Evolutionary conservation across 345 rosid species (phyloP).

Genomic region (Sisymbrium altissimum): DNA sequence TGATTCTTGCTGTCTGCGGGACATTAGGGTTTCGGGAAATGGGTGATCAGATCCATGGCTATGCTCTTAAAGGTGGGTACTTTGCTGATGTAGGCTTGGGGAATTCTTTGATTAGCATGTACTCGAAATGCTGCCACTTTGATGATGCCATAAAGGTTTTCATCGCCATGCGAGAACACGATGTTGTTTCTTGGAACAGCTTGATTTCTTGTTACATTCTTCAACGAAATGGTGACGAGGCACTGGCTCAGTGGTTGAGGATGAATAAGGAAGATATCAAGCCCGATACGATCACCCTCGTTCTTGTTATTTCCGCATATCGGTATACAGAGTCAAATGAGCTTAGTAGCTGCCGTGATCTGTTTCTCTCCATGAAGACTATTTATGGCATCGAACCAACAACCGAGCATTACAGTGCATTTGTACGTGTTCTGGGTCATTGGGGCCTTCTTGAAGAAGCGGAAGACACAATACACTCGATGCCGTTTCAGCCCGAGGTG

Average conservation of each 20-base stretch:
- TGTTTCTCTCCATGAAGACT: constrained; percentile 57
- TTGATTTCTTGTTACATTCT: constrained; percentile 65
- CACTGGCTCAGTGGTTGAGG: constrained; percentile 51
- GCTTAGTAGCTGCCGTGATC: constrained; percentile 47
- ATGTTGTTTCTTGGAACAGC: constrained; percentile 76
- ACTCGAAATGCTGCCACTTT: constrained; percentile 55
- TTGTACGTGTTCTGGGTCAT: constrained; percentile 58
- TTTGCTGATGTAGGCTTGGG: constrained; percentile 49
- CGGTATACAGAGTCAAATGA: constrained; percentile 47
- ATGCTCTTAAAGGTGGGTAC: constrained; percentile 54
- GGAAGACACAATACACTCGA: constrained; percentile 45
- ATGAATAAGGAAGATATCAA: constrained; percentile 42
- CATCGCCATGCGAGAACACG: constrained; percentile 43
- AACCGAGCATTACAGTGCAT: constrained; percentile 63
- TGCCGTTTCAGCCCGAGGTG: constrained; percentile 55
- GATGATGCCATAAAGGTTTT: constrained; percentile 50
- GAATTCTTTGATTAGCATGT: constrained; percentile 74
- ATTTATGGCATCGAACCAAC: constrained; percentile 50
- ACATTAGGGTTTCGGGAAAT: constrained; percentile 61
- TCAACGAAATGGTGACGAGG: constrained; percentile 68
- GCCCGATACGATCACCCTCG: constrained; percentile 55
- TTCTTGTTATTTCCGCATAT: constrained; percentile 54
- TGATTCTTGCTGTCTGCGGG: constrained; percentile 64
- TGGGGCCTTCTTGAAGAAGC: constrained; percentile 87
- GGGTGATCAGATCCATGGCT: constrained; percentile 71